A percentile compares a stretch with the other conserved stretches of the same genome.
phyloP scores from a whole-genome alignment of 2,329 filamentous ascomycete species.

The Ascochyta rabiei region DNA sequence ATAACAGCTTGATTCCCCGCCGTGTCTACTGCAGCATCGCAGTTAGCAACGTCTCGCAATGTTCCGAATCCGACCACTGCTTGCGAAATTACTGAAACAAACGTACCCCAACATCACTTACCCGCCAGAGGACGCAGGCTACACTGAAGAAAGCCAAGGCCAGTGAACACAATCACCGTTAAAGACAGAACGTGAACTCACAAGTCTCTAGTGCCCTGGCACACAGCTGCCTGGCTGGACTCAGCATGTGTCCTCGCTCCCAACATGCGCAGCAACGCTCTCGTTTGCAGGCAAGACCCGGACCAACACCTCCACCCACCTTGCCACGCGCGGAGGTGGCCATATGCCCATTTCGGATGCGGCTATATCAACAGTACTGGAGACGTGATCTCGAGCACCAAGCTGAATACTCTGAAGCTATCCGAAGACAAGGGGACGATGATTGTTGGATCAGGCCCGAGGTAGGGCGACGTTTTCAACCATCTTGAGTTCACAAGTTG shows the following conservation, averaged over 20 bases:
- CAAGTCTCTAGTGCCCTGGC: conserved; percentile 13
- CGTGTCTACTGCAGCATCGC: not conserved
- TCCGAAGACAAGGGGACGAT: conserved; percentile 32
- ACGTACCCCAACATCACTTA: conserved; percentile 15
- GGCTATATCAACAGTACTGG: conserved; percentile 27
- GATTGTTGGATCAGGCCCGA: conserved; percentile 34
- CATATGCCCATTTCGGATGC: conserved; percentile 32
- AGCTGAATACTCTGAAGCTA: conserved; percentile 28
- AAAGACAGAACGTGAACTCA: not conserved
- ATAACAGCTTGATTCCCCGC: not conserved
- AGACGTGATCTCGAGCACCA: conserved; percentile 24
- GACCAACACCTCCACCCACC: conserved; percentile 18
- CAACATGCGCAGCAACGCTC: conserved; percentile 17
- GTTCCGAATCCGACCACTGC: conserved; percentile 2
- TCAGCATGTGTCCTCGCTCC: conserved; percentile 30
- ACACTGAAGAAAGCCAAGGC: conserved; percentile 13
- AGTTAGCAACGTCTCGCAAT: not conserved
- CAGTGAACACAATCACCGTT: not conserved
- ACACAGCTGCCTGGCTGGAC: conserved; percentile 13
- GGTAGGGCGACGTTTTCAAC: conserved; percentile 39
- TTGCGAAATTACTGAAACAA: conserved; percentile 9
- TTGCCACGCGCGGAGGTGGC: conserved; percentile 31
- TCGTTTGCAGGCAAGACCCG: conserved; percentile 24
- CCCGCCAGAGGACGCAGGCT: conserved; percentile 15
- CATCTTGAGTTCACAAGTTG: conserved; percentile 27